phyloP scores from a whole-genome alignment of 176 grass and related monocot species.

The Chrysopogon serrulatus region DNA sequence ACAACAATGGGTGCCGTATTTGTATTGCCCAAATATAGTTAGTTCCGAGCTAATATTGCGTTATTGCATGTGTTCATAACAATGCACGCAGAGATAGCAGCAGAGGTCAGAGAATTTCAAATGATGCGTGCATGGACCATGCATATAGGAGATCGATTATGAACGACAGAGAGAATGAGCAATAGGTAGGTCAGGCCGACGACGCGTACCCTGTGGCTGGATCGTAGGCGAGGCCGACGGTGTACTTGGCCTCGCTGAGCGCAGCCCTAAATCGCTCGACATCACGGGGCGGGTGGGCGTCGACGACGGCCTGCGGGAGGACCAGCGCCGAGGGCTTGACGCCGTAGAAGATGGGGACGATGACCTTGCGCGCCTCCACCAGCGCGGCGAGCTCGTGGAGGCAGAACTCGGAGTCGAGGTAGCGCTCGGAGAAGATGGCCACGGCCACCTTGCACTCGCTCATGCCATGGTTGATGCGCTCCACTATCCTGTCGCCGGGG shows the following conservation, averaged over 20 bases:
- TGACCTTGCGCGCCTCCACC: slow-evolving; percentile 58
- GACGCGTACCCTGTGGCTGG: neutral
- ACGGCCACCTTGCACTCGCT: slow-evolving; percentile 49
- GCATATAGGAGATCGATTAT: no score
- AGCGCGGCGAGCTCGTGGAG: slow-evolving; percentile 66
- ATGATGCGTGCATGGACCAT: neutral
- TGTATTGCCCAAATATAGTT: no score
- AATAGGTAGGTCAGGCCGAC: no score
- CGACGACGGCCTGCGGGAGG: slow-evolving; percentile 3
- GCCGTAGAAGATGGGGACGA: slow-evolving; percentile 82
- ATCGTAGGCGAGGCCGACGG: slow-evolving; percentile 69
- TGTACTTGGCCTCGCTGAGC: slow-evolving; percentile 49
- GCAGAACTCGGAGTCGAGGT: slow-evolving; percentile 66
- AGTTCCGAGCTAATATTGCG: no score
- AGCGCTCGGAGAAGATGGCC: slow-evolving; percentile 60
- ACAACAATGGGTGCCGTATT: no score
- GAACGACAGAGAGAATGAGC: no score
- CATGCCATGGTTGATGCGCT: slow-evolving; percentile 39
- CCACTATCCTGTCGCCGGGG: slow-evolving; percentile 45
- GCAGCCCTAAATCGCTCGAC: slow-evolving; percentile 53
- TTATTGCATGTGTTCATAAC: no score
- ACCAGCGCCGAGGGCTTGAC: slow-evolving; percentile 70
- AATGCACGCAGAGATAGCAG: no score
- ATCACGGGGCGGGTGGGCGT: slow-evolving; percentile 8
- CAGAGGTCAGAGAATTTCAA: neutral